A percentile compares a stretch with the other conserved stretches of the same genome.
These are phyloP conservation scores for Neofusicoccum sp. DNA, from an alignment of 2,329 filamentous ascomycete species.

Conservation along the genomic window DNA sequence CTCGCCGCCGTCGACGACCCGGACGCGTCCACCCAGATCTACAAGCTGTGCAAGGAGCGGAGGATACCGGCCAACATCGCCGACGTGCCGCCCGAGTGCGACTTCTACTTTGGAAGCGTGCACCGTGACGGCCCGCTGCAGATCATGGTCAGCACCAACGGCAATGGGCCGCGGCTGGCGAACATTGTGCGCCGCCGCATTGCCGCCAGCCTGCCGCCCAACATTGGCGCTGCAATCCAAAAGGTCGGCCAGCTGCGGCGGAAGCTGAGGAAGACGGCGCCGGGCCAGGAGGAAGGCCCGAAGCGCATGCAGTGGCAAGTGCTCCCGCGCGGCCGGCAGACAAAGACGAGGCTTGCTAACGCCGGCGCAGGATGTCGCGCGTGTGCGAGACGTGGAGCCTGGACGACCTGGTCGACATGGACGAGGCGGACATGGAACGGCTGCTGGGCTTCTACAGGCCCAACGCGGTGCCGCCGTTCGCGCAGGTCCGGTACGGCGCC, in stretches of 20 bases:
- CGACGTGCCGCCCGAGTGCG: constrained; percentile 93
- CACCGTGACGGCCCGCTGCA: constrained; percentile 93
- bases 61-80: constrained; percentile 91
- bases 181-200: constrained; percentile 83
- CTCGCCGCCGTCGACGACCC: constrained; percentile 92
- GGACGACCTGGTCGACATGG: constrained; percentile 79
- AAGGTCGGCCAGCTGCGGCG: constrained; percentile 77
- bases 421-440: constrained; percentile 75
- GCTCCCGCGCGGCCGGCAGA: not conserved
- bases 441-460: constrained; percentile 72
- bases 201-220: constrained; percentile 69
- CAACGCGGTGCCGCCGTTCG: constrained; percentile 43
- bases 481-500: constrained; percentile 41
- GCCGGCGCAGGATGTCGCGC: constrained; percentile 70
- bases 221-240: constrained; percentile 81
- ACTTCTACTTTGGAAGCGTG: constrained; percentile 97
- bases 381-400: constrained; percentile 86
- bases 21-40: constrained; percentile 82
- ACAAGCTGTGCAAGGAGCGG: constrained; percentile 85
- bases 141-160: constrained; percentile 98
- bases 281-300: constrained; percentile 68
- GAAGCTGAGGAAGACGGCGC: constrained; percentile 75
- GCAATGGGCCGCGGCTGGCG: constrained; percentile 88
- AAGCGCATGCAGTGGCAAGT: constrained; percentile 84
- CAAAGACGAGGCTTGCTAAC: constrained; percentile 27